phyloP scores from a whole-genome alignment of 441 rosid species.

The Biscutella laevigata region DNA sequence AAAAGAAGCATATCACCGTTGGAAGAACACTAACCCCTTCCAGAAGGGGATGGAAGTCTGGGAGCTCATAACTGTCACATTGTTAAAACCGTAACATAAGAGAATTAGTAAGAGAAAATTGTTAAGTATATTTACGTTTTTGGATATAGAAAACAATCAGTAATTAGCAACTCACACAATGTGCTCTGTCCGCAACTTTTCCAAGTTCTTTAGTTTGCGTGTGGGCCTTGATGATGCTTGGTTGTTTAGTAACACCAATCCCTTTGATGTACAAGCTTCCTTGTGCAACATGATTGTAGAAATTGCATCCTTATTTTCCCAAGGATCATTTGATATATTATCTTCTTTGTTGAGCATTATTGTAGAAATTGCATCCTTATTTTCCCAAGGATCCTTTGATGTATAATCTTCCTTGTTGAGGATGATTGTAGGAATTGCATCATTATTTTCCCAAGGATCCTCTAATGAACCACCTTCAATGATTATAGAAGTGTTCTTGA shows the following conservation, averaged over 20 bases:
- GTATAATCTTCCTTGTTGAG: too few relatives aligned
- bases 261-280: constrained; percentile 34
- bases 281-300: constrained; percentile 35
- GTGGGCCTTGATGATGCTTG: constrained; percentile 42
- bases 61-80: constrained; percentile 36
- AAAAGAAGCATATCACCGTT: not conserved
- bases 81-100: not conserved
- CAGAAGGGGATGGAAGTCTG: constrained; percentile 44
- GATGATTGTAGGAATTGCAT: too few relatives aligned
- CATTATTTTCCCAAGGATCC: too few relatives aligned
- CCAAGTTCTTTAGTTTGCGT: constrained; percentile 34
- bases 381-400: too few relatives aligned
- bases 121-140: not conserved
- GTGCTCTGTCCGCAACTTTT: constrained; percentile 48
- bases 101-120: not conserved
- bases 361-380: constrained; percentile 36
- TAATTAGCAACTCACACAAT: constrained; percentile 39
- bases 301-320: constrained; percentile 37
- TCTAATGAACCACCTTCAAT: too few relatives aligned
- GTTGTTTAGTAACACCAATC: constrained; percentile 40
- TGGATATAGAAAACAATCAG: not conserved
- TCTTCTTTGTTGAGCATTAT: constrained; percentile 11
- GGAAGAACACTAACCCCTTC: constrained; percentile 34
- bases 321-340: constrained; percentile 6
- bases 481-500: too few relatives aligned